A percentile compares a stretch with the other conserved stretches of the same genome.
Evolutionary conservation across 768 basidiomycete species (phyloP).

Genomic region (Tricholomella constricta): DNA sequence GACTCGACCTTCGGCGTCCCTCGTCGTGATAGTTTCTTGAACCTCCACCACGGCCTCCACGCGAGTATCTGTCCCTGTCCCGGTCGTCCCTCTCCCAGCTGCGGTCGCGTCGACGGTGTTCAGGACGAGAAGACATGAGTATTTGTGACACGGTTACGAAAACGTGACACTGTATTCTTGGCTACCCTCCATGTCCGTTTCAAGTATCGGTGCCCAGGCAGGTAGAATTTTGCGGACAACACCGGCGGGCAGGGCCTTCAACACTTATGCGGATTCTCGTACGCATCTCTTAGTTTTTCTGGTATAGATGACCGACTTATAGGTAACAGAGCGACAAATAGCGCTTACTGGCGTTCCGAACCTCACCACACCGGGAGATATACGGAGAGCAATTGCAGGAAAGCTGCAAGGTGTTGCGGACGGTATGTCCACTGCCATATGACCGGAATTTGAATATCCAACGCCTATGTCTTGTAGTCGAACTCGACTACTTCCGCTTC

Average conservation of each 20-base stretch:
- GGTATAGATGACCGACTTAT: neutral
- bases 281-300: neutral
- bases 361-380: slow-evolving; percentile 12
- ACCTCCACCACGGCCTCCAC: slow-evolving; percentile 35
- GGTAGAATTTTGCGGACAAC: slow-evolving; percentile 1
- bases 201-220: slow-evolving; percentile 1
- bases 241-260: neutral
- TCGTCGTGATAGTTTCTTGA: slow-evolving; percentile 42
- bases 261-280: neutral
- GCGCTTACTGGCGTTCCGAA: slow-evolving; percentile 7
- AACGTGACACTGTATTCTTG: slow-evolving; percentile 15
- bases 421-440: slow-evolving; percentile 29
- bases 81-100: slow-evolving; percentile 66
- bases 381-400: slow-evolving; percentile 9
- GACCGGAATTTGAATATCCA: neutral
- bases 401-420: slow-evolving; percentile 23
- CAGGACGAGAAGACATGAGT: slow-evolving; percentile 58
- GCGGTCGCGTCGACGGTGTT: slow-evolving; percentile 58
- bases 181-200: slow-evolving; percentile 8
- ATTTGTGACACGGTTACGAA: slow-evolving; percentile 11
- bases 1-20: slow-evolving; percentile 47
- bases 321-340: slow-evolving; percentile 4
- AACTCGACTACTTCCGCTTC: slow-evolving; percentile 62
- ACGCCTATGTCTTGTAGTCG: slow-evolving; percentile 39
- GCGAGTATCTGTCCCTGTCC: slow-evolving; percentile 44